Base-by-base conservation (phyloP, 75 land plant genomes). In the Sequoia sempervirens region DNA sequence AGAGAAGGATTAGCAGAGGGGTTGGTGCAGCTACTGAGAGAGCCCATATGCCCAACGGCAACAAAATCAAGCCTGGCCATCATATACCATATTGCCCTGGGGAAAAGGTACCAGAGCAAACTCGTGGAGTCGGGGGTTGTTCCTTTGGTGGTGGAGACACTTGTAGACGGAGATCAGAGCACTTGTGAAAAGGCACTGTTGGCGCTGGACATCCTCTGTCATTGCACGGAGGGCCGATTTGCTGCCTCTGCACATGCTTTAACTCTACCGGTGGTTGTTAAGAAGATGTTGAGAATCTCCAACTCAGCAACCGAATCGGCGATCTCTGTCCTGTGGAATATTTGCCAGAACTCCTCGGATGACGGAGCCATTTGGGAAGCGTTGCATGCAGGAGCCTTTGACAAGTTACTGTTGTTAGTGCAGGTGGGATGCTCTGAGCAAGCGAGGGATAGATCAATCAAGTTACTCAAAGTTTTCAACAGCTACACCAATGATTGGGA, bases 241-340 rank as follows among this genome's bases (percentile, higher is more conserved):
- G 75, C 32, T 47, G 88, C 90, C 4, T 56, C 37, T 79, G 87
- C 56, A 18, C 92, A 97, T 80, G 92, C 94, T 1, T 70, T 95
- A 53, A 83, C 94, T 4, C 86, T 95, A 74, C 96, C 97, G 13
- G 84, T 91, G 11, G 79, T 95, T 56, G 92, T 93, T 56, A 90
- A 90, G 89, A 93, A 92, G 82, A 82, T 95, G 13, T 69, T 97
- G 45, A 70, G 94, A 41, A 91, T 95, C 1, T 95, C 97, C 2
- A 91, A 92, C 78, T 58, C 83, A 81, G 93, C 96, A 12, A 91
- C 94, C 20, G 93, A 92, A 85, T 87, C 87, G 46, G 90, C 94
- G 6, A 91, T 94, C 0, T 89, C 41, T 40, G 1, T 40, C 1
- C 1, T 40, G 41, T 40, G 41, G 41, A 40, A 40, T 40, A 40